phyloP scores from a whole-genome alignment of 208 protist genomes.

The Crithidia fasciculata region DNA sequence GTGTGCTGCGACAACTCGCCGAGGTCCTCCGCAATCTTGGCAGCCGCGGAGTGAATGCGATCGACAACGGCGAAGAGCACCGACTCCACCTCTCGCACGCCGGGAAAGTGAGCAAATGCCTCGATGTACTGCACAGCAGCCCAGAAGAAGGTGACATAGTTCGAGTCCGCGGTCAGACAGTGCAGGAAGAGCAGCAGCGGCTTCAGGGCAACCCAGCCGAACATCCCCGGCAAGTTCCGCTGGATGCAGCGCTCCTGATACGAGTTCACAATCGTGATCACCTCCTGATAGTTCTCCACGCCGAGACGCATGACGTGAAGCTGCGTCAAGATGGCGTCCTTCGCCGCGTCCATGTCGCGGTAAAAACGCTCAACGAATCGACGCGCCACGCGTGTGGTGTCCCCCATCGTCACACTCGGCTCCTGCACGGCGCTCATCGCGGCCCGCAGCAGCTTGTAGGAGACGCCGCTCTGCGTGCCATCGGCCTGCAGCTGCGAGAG shows the following conservation, averaged over 20 bases:
- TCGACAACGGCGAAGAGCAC: slow-evolving; percentile 77
- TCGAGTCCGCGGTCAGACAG: slow-evolving; percentile 81
- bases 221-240: slow-evolving; percentile 74
- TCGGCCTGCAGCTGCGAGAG: slow-evolving; percentile 52
- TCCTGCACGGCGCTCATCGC: slow-evolving; percentile 77
- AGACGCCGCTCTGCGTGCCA: slow-evolving; percentile 33
- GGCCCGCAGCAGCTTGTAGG: slow-evolving; percentile 45
- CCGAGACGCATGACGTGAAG: slow-evolving; percentile 72
- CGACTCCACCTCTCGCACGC: slow-evolving; percentile 66
- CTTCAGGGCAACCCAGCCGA: slow-evolving; percentile 79
- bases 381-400: slow-evolving; percentile 41
- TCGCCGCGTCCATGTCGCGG: slow-evolving; percentile 55
- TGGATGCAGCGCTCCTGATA: slow-evolving; percentile 74
- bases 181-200: slow-evolving; percentile 77
- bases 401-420: slow-evolving; percentile 61
- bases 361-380: slow-evolving; percentile 74
- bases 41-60: slow-evolving; percentile 67
- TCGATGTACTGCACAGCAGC: slow-evolving; percentile 87
- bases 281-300: slow-evolving; percentile 60
- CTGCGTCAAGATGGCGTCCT: slow-evolving; percentile 83
- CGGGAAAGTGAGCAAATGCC: slow-evolving; percentile 68
- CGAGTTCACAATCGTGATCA: slow-evolving; percentile 68
- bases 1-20: slow-evolving; percentile 37
- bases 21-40: slow-evolving; percentile 53
- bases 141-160: slow-evolving; percentile 91